Base-by-base conservation (phyloP, 495 filamentous ascomycete genomes). In the Articulospora tetracladia region DNA sequence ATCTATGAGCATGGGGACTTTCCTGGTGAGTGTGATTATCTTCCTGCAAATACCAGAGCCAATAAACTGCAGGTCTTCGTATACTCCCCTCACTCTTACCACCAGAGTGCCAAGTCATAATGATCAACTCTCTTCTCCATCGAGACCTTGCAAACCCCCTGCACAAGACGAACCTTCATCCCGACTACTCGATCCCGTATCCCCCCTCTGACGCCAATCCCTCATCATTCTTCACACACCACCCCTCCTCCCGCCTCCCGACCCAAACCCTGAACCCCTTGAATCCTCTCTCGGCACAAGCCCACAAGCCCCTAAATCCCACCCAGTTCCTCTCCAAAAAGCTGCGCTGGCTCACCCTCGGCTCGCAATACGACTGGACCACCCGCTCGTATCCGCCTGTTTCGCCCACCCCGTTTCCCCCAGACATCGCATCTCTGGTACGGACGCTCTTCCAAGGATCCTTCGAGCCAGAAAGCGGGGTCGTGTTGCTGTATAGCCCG, bases 301-400 rank as follows among this genome's bases (percentile, higher is more conserved):
- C 39, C 39, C 92, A 95, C 74, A 88, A 85, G 53, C 81, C 89
- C 1, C 72, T 97, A 12, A 77, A 83, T 19, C 76, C 90, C 47
- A 76, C 81, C 28, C 85, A 82, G 60, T 79, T 91, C 55, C 77
- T 97, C 2, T 77, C 84, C 26, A 87, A 87, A 63, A 92, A 89
- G 61, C 83, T 97, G 7, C 90, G 92, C 51, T 97, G 93, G 94
- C 81, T 96, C 13, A 97, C 93, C 3, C 79, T 98, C 6, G 94
- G 93, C 26, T 91, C 89, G 0, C 92, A 97, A 70, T 96, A 98
- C 72, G 87, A 98, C 71, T 97, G 93, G 93, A 92, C 90, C 1
- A 77, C 79, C 36, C 91, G 94, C 66, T 72, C 79, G 23, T 97
- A 97, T 69, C 89, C 92, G 0, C 66, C 72, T 0, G 77, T 76